phyloP scores from a whole-genome alignment of 2,329 filamentous ascomycete genomes.

The Cladosporium sp. region DNA sequence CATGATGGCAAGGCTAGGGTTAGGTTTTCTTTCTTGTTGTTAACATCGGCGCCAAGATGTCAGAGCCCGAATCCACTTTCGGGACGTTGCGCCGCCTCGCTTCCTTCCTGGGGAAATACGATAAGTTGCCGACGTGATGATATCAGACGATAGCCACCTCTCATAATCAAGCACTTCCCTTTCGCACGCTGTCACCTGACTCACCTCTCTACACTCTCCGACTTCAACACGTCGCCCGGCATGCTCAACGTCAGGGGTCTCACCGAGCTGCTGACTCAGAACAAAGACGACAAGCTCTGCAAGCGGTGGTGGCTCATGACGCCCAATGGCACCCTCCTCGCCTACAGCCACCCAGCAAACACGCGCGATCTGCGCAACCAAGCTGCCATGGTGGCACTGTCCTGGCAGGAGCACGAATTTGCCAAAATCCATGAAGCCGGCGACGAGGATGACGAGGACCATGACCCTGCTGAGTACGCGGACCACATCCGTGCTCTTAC shows the following conservation, averaged over 20 bases:
- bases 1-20: background rate
- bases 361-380: constrained; percentile 52
- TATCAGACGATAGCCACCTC: constrained; percentile 3
- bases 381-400: constrained; percentile 50
- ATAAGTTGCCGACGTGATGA: constrained; percentile 3
- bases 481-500: constrained; percentile 44
- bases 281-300: constrained; percentile 45
- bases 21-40: background rate
- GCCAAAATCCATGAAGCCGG: constrained; percentile 14
- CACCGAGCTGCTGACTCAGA: constrained; percentile 45
- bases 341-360: constrained; percentile 50
- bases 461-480: constrained; percentile 23
- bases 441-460: constrained; percentile 22
- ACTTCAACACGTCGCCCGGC: constrained; percentile 1
- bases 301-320: constrained; percentile 51
- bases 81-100: constrained; percentile 2
- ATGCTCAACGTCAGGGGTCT: constrained; percentile 48
- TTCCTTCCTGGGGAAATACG: constrained; percentile 7
- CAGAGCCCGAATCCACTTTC: constrained; percentile 1
- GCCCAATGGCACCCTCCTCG: constrained; percentile 52
- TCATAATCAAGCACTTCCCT: background rate
- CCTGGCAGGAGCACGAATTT: constrained; percentile 48
- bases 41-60: background rate
- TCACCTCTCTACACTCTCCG: background rate
- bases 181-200: background rate